Evolutionary conservation across 2,329 filamentous ascomycete genomes (phyloP).

Genomic region (Zopfia rhizophila): DNA sequence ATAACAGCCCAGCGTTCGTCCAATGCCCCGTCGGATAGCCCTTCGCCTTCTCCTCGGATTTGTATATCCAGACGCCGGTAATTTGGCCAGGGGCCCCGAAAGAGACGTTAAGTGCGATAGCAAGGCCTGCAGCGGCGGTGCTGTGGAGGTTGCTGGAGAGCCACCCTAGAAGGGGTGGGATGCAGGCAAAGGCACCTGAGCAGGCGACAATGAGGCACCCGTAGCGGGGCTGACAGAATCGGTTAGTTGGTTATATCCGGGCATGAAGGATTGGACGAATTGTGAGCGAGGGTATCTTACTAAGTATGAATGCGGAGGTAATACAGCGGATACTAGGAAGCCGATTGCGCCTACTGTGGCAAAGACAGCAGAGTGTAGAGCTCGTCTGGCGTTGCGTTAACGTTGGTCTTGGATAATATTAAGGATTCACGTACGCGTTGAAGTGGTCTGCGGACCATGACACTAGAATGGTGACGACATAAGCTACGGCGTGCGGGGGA

Average conservation of each 20-base stretch:
- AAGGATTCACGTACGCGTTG: too few relatives aligned
- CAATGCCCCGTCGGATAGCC: constrained; percentile 79
- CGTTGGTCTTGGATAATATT: too few relatives aligned
- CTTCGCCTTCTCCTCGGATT: constrained; percentile 65
- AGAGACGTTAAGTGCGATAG: constrained; percentile 76
- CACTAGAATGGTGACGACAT: constrained; percentile 56
- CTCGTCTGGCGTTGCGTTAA: too few relatives aligned
- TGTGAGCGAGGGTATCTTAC: too few relatives aligned
- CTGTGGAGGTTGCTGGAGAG: constrained; percentile 73
- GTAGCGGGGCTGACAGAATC: constrained; percentile 68
- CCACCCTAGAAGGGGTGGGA: constrained; percentile 77
- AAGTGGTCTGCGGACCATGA: constrained; percentile 27
- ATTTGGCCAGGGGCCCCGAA: constrained; percentile 77
- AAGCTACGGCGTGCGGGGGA: constrained; percentile 70
- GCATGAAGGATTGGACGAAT: constrained; percentile 3
- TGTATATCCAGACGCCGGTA: constrained; percentile 79
- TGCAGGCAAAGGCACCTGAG: constrained; percentile 73
- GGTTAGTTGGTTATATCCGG: neutral
- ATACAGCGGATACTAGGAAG: constrained; percentile 71
- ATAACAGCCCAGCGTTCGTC: constrained; percentile 69
- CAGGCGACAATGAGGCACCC: constrained; percentile 75
- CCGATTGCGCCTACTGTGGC: constrained; percentile 64
- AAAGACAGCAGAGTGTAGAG: constrained; percentile 61
- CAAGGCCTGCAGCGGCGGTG: constrained; percentile 73
- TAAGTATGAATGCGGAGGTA: constrained; percentile 70